Evolutionary conservation across 306 rosid genomes (phyloP).

Genomic region (Gillenia trifoliata): DNA sequence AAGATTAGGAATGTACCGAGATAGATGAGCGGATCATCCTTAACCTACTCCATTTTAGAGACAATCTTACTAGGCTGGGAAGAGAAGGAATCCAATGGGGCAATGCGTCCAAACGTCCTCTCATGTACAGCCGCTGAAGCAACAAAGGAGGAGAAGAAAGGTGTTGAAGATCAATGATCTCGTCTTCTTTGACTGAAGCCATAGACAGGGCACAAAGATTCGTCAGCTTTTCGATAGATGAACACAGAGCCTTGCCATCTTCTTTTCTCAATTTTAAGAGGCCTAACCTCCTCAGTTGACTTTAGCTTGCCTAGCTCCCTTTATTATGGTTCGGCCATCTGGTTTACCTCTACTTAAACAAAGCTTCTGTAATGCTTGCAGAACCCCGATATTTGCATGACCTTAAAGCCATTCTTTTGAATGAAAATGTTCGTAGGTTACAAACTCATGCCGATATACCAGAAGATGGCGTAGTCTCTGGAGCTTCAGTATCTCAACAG

Average conservation of each 20-base stretch:
- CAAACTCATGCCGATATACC: constrained; percentile 17
- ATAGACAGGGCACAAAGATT: constrained; percentile 29
- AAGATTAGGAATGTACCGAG: constrained; percentile 29
- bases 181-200: constrained; percentile 19
- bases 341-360: constrained; percentile 29
- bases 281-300: constrained; percentile 35
- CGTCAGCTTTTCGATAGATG: constrained; percentile 21
- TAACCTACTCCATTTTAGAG: constrained; percentile 30
- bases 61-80: constrained; percentile 24
- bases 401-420: constrained; percentile 25
- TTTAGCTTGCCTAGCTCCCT: constrained; percentile 32
- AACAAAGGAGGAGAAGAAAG: constrained; percentile 32
- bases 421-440: background rate
- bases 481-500: constrained; percentile 32
- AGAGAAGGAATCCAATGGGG: constrained; percentile 42
- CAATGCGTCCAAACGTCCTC: constrained; percentile 33
- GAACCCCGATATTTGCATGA: constrained; percentile 18
- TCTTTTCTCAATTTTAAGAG: constrained; percentile 24
- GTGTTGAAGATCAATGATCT: constrained; percentile 27
- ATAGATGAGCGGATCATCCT: constrained; percentile 30
- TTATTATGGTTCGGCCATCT: constrained; percentile 7
- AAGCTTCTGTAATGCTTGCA: constrained; percentile 36
- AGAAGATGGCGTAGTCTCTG: constrained; percentile 33
- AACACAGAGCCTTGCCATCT: constrained; percentile 31
- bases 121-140: constrained; percentile 32